phyloP scores from a whole-genome alignment of 2,329 filamentous ascomycete species.

The Xylaria digitata region DNA sequence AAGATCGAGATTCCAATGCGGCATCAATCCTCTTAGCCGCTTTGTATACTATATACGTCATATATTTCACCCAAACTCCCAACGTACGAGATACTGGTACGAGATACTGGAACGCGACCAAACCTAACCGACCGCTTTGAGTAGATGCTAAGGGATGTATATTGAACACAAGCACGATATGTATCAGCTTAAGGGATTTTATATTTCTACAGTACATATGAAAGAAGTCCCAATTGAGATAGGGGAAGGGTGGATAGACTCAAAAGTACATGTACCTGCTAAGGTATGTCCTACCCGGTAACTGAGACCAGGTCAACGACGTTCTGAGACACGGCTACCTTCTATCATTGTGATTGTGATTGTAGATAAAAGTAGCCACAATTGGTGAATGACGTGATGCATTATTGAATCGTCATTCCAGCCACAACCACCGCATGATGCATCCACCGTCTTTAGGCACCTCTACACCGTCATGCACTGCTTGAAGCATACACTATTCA shows the following conservation, averaged over 20 bases:
- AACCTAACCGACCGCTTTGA: too few relatives aligned
- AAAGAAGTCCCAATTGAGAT: background rate
- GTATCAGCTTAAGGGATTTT: background rate
- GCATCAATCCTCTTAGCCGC: background rate
- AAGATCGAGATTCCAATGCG: constrained; percentile 30
- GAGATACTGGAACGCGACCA: too few relatives aligned
- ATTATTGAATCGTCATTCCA: constrained; percentile 44
- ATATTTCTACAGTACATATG: background rate
- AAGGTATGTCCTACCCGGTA: constrained; percentile 20
- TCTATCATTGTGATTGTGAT: constrained; percentile 24
- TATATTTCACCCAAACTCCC: background rate
- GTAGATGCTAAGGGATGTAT: background rate
- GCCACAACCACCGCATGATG: constrained; percentile 37
- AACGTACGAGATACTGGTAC: background rate
- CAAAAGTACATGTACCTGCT: too few relatives aligned
- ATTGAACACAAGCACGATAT: background rate
- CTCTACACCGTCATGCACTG: background rate
- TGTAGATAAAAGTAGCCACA: constrained; percentile 35
- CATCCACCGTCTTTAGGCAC: constrained; percentile 23
- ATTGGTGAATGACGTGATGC: constrained; percentile 53
- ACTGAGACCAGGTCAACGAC: background rate
- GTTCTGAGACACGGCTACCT: constrained; percentile 14
- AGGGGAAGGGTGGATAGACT: background rate
- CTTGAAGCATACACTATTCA: background rate
- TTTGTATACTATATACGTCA: constrained; percentile 29